These are phyloP conservation scores for Meyerozyma athensensis DNA, from an alignment of 1,139 yeast genomes.

Conservation along the genomic window DNA sequence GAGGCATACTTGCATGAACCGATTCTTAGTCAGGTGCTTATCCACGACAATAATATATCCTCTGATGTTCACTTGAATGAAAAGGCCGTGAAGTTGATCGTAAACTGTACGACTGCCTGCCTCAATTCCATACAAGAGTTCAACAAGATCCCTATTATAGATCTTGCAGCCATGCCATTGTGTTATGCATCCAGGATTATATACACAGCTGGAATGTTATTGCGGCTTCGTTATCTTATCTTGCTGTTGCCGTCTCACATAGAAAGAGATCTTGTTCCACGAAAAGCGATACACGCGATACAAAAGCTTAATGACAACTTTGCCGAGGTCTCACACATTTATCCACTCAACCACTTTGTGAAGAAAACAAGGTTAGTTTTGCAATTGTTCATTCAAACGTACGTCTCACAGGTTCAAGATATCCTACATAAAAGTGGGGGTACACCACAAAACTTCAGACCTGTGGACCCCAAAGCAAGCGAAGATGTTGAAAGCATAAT, in stretches of 20 bases:
- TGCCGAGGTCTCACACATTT: constrained; percentile 28
- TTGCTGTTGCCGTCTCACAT: constrained; percentile 51
- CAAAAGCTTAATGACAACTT: constrained; percentile 39
- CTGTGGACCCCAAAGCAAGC: constrained; percentile 6
- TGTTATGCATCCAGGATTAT: constrained; percentile 60
- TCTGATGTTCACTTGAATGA: constrained; percentile 16
- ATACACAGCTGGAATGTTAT: constrained; percentile 62
- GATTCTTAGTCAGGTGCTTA: constrained; percentile 31
- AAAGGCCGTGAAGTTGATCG: constrained; percentile 34
- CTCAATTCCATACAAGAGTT: constrained; percentile 48
- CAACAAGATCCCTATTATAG: constrained; percentile 34
- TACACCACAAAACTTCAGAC: constrained; percentile 21
- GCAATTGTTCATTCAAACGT: constrained; percentile 56
- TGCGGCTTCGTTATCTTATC: constrained; percentile 54
- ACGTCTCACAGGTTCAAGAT: constrained; percentile 47
- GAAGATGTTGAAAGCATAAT: neutral
- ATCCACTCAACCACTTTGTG: constrained; percentile 47
- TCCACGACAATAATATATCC: constrained; percentile 15
- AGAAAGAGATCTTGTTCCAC: constrained; percentile 46
- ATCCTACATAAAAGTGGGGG: constrained; percentile 24
- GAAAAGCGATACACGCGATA: constrained; percentile 41
- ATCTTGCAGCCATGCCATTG: constrained; percentile 55
- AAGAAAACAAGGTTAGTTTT: constrained; percentile 52
- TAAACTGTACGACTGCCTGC: constrained; percentile 54
- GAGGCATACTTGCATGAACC: constrained; percentile 75